Evolutionary conservation across 176 grass and related monocot genomes (phyloP).

Genomic region (Phragmites australis): DNA sequence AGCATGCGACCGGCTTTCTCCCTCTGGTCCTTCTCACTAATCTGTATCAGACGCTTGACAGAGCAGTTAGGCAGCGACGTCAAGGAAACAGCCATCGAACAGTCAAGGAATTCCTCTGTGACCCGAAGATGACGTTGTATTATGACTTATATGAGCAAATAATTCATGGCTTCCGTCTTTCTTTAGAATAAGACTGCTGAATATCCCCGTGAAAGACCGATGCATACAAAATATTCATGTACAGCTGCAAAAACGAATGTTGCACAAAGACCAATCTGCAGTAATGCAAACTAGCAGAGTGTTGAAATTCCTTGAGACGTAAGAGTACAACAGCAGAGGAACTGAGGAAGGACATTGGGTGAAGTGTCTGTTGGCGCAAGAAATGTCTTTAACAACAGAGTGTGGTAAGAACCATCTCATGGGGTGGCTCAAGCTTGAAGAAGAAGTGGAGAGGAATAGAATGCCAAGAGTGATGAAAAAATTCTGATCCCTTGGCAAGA

Average conservation of each 20-base stretch:
- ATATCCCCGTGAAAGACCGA: background rate
- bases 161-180: background rate
- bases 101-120: conserved; percentile 17
- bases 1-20: conserved; percentile 33
- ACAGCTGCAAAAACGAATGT: no score
- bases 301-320: background rate
- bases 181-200: background rate
- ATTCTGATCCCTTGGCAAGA: no score
- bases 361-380: no score
- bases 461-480: no score
- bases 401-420: no score
- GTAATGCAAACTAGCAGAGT: no score
- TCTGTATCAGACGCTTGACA: conserved; percentile 10
- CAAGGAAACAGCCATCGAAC: conserved; percentile 1
- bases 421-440: no score
- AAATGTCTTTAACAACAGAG: no score
- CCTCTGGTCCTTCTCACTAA: conserved; percentile 7
- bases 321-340: background rate
- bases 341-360: no score
- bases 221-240: background rate
- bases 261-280: background rate
- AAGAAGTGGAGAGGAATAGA: no score
- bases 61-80: conserved; percentile 24
- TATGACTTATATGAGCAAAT: background rate
- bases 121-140: conserved; percentile 18